Conservation (phyloP, 1,284 basidiomycete genomes). For the Earliella scabrosa region DNA sequence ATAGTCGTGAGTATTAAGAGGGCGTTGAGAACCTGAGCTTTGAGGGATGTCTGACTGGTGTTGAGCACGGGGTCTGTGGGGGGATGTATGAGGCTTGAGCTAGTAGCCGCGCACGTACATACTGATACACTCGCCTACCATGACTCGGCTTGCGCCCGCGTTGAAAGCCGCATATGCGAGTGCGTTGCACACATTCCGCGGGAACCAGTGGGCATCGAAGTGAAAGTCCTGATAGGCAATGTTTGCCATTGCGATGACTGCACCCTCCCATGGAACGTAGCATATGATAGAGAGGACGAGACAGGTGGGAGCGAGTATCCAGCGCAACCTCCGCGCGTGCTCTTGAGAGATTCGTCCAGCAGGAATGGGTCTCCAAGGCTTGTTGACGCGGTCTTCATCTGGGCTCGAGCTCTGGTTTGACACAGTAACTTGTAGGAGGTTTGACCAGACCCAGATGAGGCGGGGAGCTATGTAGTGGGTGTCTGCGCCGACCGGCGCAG, state of each 20-base stretch:
- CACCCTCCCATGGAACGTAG: slow-evolving; percentile 22
- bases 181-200: slow-evolving; percentile 41
- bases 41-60: not conserved
- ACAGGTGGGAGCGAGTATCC: slow-evolving; percentile 39
- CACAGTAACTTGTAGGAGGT: slow-evolving; percentile 46
- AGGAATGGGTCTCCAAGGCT: slow-evolving; percentile 49
- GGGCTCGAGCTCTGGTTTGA: slow-evolving; percentile 46
- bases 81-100: no score
- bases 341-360: slow-evolving; percentile 41
- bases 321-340: slow-evolving; percentile 39
- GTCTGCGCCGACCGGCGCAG: not conserved
- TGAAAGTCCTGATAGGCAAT: slow-evolving; percentile 41
- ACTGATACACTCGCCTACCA: slow-evolving; percentile 9
- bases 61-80: not conserved
- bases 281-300: slow-evolving; percentile 32
- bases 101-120: no score
- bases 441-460: slow-evolving; percentile 47
- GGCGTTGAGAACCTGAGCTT: slow-evolving; percentile 29
- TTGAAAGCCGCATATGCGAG: slow-evolving; percentile 34
- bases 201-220: slow-evolving; percentile 38
- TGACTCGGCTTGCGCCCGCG: slow-evolving; percentile 21
- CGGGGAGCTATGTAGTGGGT: slow-evolving; percentile 1
- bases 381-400: slow-evolving; percentile 47
- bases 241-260: slow-evolving; percentile 35
- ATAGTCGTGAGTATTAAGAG: slow-evolving; percentile 40